Evolutionary conservation across 257 asterid genomes (phyloP), one percentile per base, ranked within the genome.

Genomic region (Verbena officinalis): DNA sequence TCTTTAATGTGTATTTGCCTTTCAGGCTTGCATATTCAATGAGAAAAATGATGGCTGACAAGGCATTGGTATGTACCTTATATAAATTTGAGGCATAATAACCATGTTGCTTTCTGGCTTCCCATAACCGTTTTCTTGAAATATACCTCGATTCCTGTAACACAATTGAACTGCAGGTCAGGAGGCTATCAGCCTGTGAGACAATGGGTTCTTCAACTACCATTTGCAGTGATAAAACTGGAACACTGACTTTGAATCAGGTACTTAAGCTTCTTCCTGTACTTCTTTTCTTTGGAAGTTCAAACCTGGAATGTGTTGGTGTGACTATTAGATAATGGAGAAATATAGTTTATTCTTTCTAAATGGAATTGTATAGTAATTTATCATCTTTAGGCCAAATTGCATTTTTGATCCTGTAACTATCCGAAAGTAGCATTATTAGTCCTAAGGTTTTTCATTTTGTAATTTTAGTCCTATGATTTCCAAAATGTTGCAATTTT

Each of bases 181-280:
- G 95, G 78, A 80, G 95, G 79, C 83, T 84, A 67, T 87, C 95
- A 46, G 95, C 95, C 61, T 87, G 95, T 67, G 95, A 87, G 55
- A 87, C 95, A 30, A 87, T 87, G 95, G 95, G 95, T 19, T 84
- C 90, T 55, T 92, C 95, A 23, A 87, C 93, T 17, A 87, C 95
- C 33, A 87, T 87, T 73, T 87, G 93, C 75, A 84, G 90, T 68
- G 95, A 87, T 57, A 87, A 87, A 80, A 87, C 95, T 39, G 95
- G 95, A 59, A 87, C 93, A 30, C 73, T 87, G 71, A 86, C 95
- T 52, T 65, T 84, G 22, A 86, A 86, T 77, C 86, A 84, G 86
- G 91, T 84, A 22, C 24, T 11, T 43, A 4, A 43, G 49, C 15
- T 12, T 38, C 44, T 43, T 43, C 33, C 33, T 27, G 2, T 43